Conservation (phyloP, 129 eudicot species). For the Glebionis coronaria region DNA sequence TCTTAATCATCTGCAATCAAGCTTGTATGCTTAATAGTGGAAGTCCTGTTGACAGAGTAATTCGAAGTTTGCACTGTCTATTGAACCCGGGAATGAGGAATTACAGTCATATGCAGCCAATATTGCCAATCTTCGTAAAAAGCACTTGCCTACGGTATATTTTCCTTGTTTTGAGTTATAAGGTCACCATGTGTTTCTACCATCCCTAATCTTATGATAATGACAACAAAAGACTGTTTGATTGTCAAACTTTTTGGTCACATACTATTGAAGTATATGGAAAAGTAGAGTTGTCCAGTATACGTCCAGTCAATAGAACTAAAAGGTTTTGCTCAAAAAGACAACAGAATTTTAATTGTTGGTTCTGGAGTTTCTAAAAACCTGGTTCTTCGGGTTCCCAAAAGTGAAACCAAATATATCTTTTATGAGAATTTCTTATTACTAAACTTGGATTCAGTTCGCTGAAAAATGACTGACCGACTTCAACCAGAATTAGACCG, state of each 20-base stretch:
- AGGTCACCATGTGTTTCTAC: neutral
- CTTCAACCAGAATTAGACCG: too few relatives aligned
- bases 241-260: neutral
- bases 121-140: slow-evolving; percentile 58
- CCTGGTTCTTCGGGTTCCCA: too few relatives aligned
- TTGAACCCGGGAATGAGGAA: slow-evolving; percentile 80
- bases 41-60: slow-evolving; percentile 60
- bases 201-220: neutral
- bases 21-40: slow-evolving; percentile 7
- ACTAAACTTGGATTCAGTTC: too few relatives aligned
- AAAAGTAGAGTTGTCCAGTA: too few relatives aligned
- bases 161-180: slow-evolving; percentile 16
- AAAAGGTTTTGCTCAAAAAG: too few relatives aligned
- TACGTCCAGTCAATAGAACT: too few relatives aligned
- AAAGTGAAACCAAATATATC: too few relatives aligned
- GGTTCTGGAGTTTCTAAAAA: too few relatives aligned
- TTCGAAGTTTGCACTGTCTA: slow-evolving; percentile 84
- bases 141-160: slow-evolving; percentile 88
- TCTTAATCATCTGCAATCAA: slow-evolving; percentile 10
- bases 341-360: too few relatives aligned
- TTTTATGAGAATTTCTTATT: too few relatives aligned
- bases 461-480: too few relatives aligned
- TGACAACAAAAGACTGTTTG: neutral
- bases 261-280: too few relatives aligned
- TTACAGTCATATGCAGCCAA: slow-evolving; percentile 73